Conservation (phyloP, 768 basidiomycete species). For the Pulveroboletus sp. region DNA sequence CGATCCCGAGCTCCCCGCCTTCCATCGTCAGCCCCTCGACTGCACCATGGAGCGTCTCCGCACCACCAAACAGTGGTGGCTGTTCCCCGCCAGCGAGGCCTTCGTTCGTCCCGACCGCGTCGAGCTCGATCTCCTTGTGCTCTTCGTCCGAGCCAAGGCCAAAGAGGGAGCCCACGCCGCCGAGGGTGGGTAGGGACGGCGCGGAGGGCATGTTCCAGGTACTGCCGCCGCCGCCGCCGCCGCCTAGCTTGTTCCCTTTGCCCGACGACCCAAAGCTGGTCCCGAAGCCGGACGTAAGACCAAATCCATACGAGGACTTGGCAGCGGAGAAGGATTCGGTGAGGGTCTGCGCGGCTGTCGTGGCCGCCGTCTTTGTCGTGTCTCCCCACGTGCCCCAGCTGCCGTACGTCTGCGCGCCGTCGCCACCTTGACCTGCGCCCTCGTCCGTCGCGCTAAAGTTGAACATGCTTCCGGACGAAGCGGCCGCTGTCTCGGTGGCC, state of each 20-base stretch:
- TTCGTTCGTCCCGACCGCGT: background rate
- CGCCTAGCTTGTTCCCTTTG: background rate
- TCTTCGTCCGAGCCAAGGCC: background rate
- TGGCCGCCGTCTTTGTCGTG: background rate
- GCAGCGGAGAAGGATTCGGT: background rate
- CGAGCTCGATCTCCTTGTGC: constrained; percentile 4
- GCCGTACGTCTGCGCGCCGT: background rate
- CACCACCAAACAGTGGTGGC: background rate
- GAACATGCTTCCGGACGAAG: background rate
- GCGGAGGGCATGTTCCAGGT: background rate
- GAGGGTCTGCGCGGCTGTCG: background rate
- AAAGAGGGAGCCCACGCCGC: constrained; percentile 1
- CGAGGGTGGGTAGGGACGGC: background rate
- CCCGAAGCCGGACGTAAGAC: constrained; percentile 4
- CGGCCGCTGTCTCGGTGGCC: background rate
- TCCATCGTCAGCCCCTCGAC: background rate
- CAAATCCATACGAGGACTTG: background rate
- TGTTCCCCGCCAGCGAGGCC: background rate
- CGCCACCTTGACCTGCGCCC: too few species aligned
- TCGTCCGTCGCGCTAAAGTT: background rate
- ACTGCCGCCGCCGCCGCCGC: background rate
- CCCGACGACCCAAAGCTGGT: too few species aligned
- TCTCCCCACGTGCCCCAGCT: constrained; percentile 5
- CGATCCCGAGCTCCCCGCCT: accelerated
- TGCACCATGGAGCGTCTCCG: too few species aligned